These are phyloP conservation scores for Heteromeles arbutifolia DNA, from an alignment of 306 rosid species.

Conservation along the genomic window DNA sequence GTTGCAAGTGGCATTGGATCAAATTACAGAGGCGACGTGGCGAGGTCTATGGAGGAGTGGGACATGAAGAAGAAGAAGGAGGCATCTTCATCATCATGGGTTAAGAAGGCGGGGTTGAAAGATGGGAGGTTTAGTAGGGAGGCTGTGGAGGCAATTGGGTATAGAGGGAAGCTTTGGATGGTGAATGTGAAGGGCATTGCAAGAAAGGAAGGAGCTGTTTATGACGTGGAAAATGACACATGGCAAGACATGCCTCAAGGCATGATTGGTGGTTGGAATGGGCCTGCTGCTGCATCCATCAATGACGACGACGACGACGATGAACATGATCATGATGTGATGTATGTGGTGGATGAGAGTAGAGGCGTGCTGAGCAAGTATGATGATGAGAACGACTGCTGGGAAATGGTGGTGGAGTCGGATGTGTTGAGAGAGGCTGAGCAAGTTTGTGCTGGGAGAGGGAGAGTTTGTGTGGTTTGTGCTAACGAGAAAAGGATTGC, in stretches of 20 bases:
- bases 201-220: background rate
- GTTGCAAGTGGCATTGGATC: background rate
- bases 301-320: background rate
- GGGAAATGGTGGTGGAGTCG: background rate
- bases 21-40: background rate
- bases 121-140: constrained; percentile 1
- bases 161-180: constrained; percentile 1
- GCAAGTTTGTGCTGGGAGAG: background rate
- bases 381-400: background rate
- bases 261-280: background rate
- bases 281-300: background rate
- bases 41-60: constrained; percentile 1
- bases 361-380: background rate
- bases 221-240: background rate
- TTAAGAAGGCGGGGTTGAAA: background rate
- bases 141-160: background rate
- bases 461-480: background rate
- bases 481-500: background rate
- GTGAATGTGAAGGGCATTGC: background rate
- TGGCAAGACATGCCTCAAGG: background rate
- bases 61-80: background rate
- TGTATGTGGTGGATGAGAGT: background rate
- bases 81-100: background rate
- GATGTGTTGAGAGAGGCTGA: background rate
- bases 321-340: background rate